Conservation (phyloP, 495 filamentous ascomycete species). For the Penicillium robsamsonii region DNA sequence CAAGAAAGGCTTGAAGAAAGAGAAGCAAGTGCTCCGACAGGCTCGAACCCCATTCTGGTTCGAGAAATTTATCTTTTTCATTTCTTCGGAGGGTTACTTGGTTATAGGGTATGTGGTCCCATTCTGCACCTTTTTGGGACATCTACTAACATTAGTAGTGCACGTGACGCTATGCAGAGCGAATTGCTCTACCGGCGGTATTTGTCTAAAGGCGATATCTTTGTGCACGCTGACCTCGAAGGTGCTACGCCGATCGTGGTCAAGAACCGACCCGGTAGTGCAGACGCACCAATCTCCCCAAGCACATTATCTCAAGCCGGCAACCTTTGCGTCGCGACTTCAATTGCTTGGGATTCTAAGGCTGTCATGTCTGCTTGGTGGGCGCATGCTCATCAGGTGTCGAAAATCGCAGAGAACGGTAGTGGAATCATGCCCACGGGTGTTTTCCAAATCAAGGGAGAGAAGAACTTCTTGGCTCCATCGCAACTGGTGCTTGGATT, state of each 20-base stretch:
- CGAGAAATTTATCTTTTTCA: constrained; percentile 92
- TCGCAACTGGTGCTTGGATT: constrained; percentile 86
- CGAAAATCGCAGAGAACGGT: constrained; percentile 74
- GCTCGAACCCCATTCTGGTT: constrained; percentile 87
- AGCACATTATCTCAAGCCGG: constrained; percentile 90
- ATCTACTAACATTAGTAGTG: constrained; percentile 43
- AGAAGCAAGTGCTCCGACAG: constrained; percentile 83
- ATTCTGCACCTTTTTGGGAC: not conserved
- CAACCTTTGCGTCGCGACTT: constrained; percentile 75
- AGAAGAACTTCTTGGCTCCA: constrained; percentile 87
- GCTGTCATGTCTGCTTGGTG: constrained; percentile 94
- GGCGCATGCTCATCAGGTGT: constrained; percentile 83
- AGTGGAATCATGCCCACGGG: constrained; percentile 71
- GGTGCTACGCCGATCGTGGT: constrained; percentile 81
- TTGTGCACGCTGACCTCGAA: constrained; percentile 85
- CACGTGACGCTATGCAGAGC: constrained; percentile 84
- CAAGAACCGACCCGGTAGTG: constrained; percentile 72
- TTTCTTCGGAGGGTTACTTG: constrained; percentile 93
- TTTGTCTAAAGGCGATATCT: constrained; percentile 83
- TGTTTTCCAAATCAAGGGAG: constrained; percentile 74
- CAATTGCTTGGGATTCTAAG: constrained; percentile 92
- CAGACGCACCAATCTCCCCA: constrained; percentile 83
- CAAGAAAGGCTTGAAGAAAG: constrained; percentile 82
- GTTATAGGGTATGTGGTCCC: constrained; percentile 57
- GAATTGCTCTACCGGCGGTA: constrained; percentile 85